Evolutionary conservation across 2,329 filamentous ascomycete species (phyloP).

Genomic region (Pseudocercospora fijiensis): DNA sequence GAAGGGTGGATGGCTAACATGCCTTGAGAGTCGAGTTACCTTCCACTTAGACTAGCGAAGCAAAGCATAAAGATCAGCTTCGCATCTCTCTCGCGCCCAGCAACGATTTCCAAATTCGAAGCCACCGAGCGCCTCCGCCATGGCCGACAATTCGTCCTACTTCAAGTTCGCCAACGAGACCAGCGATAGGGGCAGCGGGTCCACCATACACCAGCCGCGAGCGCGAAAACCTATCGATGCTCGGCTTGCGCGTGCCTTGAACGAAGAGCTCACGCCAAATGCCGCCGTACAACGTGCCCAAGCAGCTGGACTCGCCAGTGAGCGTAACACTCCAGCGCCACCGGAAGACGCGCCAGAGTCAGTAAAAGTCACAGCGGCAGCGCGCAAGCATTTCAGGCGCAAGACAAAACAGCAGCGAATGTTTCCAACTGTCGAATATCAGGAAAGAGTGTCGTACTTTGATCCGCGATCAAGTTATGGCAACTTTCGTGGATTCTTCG

Average conservation of each 20-base stretch:
- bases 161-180: constrained; percentile 1
- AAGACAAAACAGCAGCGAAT: constrained; percentile 67
- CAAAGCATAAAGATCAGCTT: constrained; percentile 4
- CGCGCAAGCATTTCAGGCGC: constrained; percentile 72
- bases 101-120: not conserved
- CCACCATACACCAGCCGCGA: constrained; percentile 30
- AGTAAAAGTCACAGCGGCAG: constrained; percentile 78
- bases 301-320: constrained; percentile 24
- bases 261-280: constrained; percentile 17
- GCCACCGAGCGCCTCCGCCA: not conserved
- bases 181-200: not conserved
- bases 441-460: constrained; percentile 89
- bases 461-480: constrained; percentile 87
- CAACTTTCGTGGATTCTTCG: constrained; percentile 96
- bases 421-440: constrained; percentile 91
- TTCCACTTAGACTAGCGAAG: not conserved
- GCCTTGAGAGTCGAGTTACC: not conserved
- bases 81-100: not conserved
- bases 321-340: constrained; percentile 69
- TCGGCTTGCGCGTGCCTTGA: constrained; percentile 24
- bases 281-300: constrained; percentile 13
- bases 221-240: constrained; percentile 31
- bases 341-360: constrained; percentile 92
- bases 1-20: not conserved
- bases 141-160: constrained; percentile 3